Evolutionary conservation across 345 rosid species (phyloP), one percentile per base, ranked within the genome.

Genomic region (Aquilaria sinensis): DNA sequence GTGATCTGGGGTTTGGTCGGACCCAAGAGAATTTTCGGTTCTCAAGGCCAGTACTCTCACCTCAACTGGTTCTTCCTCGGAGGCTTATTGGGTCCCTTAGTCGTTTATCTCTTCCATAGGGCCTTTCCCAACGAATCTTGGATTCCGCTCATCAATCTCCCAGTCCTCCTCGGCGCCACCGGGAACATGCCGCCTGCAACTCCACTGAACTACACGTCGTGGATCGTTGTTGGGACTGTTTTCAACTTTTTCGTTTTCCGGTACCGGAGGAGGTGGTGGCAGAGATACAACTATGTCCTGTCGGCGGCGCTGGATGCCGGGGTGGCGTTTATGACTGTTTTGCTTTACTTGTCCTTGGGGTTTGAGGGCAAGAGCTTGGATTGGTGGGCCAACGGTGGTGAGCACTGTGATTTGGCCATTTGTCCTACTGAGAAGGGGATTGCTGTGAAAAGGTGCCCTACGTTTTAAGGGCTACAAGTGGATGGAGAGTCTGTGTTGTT

Each of bases 261-360:
- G 73, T 75, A 71, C 6, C 31, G 75, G 2, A 75, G 70, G 70
- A 58, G n/a, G 2, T 70, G 77, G 84, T 80, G 84, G 81, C 71
- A 69, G 61, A 76, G 74, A 61, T 80, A 76, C 58, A 80, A 80
- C 54, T 80, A 80, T 51, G 70, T 80, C 12, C 61, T 80, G 0
- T 77, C 84, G 3, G 84, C 84, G 0, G 79, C 81, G 2, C 51
- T 80, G 57, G 84, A 80, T 67, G 81, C 84, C 4, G 81, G 84
- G 4, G 66, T 68, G 9, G 81, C 81, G 10, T 77, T 80, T 75
- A 80, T 80, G 81, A 65, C 77, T 0, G 75, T 80, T 57, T 62
- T 74, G 10, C 53, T 77, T 37, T 77, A 74, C 66, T 51, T 80
- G 10, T 31, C 72, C 0, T 41, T 80, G 10, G 73, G 73, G 0